phyloP scores from a whole-genome alignment of 164 flowering plant species.

The Umbilicus rupestris region DNA sequence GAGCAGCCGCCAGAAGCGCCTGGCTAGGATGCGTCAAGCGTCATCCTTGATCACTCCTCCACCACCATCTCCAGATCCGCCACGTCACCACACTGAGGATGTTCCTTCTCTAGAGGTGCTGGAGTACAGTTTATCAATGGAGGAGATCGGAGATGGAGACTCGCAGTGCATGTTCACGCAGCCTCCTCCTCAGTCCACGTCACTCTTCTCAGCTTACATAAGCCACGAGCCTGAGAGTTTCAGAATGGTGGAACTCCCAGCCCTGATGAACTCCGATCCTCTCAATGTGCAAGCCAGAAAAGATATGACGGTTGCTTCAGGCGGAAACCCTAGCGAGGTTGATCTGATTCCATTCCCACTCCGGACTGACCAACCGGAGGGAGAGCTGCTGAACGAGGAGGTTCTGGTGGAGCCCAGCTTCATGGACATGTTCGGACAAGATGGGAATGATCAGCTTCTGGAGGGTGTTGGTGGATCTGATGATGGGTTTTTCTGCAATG shows the following conservation, averaged over 20 bases:
- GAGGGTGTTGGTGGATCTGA: conserved; percentile 12
- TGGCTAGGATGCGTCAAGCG: conserved; percentile 60
- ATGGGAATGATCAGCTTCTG: conserved; percentile 10
- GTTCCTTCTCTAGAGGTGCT: conserved; percentile 33
- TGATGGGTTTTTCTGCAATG: conserved; percentile 8
- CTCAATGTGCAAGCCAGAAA: conserved; percentile 14
- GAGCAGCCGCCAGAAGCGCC: conserved; percentile 89
- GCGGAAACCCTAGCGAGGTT: conserved; percentile 8
- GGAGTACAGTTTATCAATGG: conserved; percentile 20
- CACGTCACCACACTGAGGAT: conserved; percentile 9
- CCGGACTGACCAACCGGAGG: conserved; percentile 16
- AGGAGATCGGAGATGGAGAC: conserved; percentile 18
- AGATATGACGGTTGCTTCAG: conserved; percentile 9
- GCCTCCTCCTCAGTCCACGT: conserved; percentile 11
- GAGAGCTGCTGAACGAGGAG: background rate
- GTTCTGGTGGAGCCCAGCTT: conserved; percentile 27
- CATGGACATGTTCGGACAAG: conserved; percentile 24
- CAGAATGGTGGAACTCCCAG: conserved; percentile 32
- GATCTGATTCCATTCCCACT: conserved; percentile 20
- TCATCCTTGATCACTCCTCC: conserved; percentile 14
- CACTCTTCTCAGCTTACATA: conserved; percentile 20
- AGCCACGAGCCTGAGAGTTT: conserved; percentile 21
- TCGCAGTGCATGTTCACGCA: conserved; percentile 12
- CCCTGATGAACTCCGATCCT: conserved; percentile 19
- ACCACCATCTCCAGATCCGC: conserved; percentile 16